phyloP scores from a whole-genome alignment of 176 grass and related monocot species.

The Tillandsia fasciculata region DNA sequence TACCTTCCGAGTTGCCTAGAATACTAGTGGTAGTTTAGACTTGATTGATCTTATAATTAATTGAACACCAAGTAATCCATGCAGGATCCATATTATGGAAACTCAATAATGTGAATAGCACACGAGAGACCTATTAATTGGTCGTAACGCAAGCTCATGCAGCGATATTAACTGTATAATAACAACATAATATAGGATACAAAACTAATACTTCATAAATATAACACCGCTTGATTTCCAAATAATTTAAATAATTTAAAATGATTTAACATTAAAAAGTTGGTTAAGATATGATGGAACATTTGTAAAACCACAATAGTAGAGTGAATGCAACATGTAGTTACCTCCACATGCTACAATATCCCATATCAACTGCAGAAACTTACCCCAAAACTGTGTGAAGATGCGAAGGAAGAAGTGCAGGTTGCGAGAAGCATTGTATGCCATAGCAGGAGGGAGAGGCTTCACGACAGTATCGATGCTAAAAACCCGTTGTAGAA shows the following conservation, averaged over 20 bases:
- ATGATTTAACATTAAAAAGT: too few species aligned
- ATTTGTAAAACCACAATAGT: neutral
- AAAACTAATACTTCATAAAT: too few species aligned
- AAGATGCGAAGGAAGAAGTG: constrained; percentile 89
- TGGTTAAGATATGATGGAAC: neutral
- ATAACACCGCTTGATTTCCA: neutral
- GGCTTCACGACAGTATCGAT: constrained; percentile 93
- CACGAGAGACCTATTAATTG: too few species aligned
- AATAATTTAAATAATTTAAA: neutral
- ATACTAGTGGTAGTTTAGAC: too few species aligned
- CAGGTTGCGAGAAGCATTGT: constrained; percentile 75
- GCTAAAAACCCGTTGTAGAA: constrained; percentile 72
- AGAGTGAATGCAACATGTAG: constrained; percentile 1
- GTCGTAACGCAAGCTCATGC: too few species aligned
- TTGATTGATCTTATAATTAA: too few species aligned
- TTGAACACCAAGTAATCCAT: too few species aligned
- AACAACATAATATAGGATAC: too few species aligned
- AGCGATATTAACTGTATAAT: too few species aligned
- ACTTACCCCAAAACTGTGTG: constrained; percentile 95
- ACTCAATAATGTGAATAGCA: too few species aligned
- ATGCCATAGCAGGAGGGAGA: constrained; percentile 84
- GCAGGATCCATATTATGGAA: too few species aligned
- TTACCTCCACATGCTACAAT: constrained; percentile 9
- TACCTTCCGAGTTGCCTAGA: too few species aligned
- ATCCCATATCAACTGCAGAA: constrained; percentile 14